A percentile compares a stretch with the other conserved stretches of the same genome.
Evolutionary conservation across 202 grass and related monocot genomes (phyloP).

Genomic region (Zoysia matrella): DNA sequence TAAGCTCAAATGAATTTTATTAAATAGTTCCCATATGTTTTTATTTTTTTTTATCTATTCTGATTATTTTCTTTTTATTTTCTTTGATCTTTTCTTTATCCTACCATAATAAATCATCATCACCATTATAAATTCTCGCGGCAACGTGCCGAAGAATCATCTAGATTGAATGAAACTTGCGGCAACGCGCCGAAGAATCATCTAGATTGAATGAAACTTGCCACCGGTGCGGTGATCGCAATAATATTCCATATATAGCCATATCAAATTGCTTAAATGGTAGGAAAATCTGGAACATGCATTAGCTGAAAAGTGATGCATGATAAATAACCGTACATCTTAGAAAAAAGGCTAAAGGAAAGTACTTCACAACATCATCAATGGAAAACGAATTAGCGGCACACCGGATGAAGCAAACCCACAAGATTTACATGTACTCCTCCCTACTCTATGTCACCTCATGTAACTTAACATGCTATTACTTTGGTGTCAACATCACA

Average conservation of each 20-base stretch:
- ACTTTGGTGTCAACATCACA: conserved; percentile 66
- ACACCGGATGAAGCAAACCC: conserved; percentile 40
- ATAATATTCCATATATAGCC: conserved; percentile 3
- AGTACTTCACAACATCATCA: conserved; percentile 4
- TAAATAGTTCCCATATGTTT: no score
- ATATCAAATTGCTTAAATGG: neutral
- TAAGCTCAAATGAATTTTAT: no score
- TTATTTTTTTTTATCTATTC: no score
- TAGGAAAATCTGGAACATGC: conserved; percentile 16
- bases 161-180: neutral
- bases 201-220: neutral
- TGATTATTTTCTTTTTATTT: no score
- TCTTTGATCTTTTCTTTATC: no score
- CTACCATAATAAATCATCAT: no score
- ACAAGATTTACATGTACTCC: conserved; percentile 53
- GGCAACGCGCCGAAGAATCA: no score
- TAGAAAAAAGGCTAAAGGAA: neutral
- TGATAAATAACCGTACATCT: neutral
- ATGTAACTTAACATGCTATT: conserved; percentile 53
- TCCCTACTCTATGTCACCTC: conserved; percentile 56
- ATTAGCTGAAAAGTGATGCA: conserved; percentile 17
- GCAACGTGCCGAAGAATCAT: no score
- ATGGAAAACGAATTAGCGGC: conserved; percentile 31
- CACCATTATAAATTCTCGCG: no score
- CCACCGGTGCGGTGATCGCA: neutral